Base-by-base conservation (phyloP, 495 filamentous ascomycete genomes). In the Neurospora sp. region DNA sequence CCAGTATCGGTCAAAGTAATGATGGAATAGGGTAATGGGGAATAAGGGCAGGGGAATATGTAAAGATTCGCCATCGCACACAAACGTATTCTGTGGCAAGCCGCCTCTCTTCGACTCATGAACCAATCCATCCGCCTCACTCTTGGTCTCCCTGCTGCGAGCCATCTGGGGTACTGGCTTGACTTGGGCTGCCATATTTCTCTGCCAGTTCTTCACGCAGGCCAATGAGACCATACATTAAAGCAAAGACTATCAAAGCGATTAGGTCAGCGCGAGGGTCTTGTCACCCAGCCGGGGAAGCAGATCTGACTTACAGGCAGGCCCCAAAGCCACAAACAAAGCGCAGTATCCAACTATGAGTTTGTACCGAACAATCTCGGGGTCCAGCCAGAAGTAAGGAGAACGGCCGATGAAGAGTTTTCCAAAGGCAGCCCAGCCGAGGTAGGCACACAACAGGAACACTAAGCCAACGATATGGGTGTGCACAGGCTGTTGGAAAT, bases 371-470 rank as follows among this genome's bases (percentile, higher is more conserved):
- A 77, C 76, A 37, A 73, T 65, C 37, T 81, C 74, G 10, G 79
- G 79, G 47, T 88, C 83, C 45, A 88, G 78, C 79, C 85, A 88
- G 74, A 83, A 87, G 75, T 82, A 85, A 8, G 81, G 80, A 45
- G 81, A 83, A 39, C 82, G 77, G 70, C 83, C 85, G 0, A 85
- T 87, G 69, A 83, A 38, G 8, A 81, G 73, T 69, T 85, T 80
- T 45, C 86, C 85, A 39, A 88, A 71, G 16, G 78, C 80, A 12
- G 83, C 82, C 86, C 85, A 88, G 4, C 78, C 81, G 31, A 86
- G 78, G 71, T 87, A 88, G 20, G 78, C 61, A 7, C 75, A 72
- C 69, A 82, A 78, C 6, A 85, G 71, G 45, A 80, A 74, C 20
- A 82, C 75, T 27, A 85, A 77, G 9, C 77, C 80, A 39, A 77